Base-by-base conservation (phyloP, 2,329 filamentous ascomycete species). In the Trichothecium sympodiale region DNA sequence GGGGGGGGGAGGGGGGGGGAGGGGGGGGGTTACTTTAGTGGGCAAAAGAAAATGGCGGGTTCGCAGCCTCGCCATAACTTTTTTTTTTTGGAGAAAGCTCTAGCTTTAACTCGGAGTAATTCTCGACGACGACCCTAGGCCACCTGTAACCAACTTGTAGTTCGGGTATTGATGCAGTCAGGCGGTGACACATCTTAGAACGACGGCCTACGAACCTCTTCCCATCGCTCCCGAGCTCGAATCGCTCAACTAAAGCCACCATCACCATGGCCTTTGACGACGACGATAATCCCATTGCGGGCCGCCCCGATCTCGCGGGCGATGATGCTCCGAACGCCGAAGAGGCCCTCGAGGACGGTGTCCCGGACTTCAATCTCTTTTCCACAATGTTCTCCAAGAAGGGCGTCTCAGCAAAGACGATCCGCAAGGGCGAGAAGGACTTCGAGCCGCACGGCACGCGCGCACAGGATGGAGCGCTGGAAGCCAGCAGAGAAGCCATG, bases 341-440 rank as follows among this genome's bases (percentile, higher is more conserved):
- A 38, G 68, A 76, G 33, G 76, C 77, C 42, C 68, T 79, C 36
- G 80, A 80, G 29, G 88, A 94, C 48, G 83, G 88, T 55, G 74
- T 80, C 2, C 86, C 88, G 50, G 89, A 96, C 60, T 95, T 89
- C 57, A 80, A 83, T 44, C 80, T 88, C 42, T 78, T 79, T 43
- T 62, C 64, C 4, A 61, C 69, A 20, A 58, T 72, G 42, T 66
- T 69, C 42, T 13, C 25, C 41, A 71, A 72, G 50, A 60, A 63
- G 36, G 60, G 64, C 32, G 57, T 68, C 30, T 69, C 69, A 8
- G 57, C 66, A 34, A 75, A 77, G 47, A 71, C 88, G 9, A 86
- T 94, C 26, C 87, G 89, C 45, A 85, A 87, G 43, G 91, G 91
- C 41, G 87, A 94, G 56, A 98, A 98, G 59, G 91, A 98, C 62